Evolutionary conservation across 2,329 filamentous ascomycete species (phyloP).

Genomic region (Chaetomium sp.): DNA sequence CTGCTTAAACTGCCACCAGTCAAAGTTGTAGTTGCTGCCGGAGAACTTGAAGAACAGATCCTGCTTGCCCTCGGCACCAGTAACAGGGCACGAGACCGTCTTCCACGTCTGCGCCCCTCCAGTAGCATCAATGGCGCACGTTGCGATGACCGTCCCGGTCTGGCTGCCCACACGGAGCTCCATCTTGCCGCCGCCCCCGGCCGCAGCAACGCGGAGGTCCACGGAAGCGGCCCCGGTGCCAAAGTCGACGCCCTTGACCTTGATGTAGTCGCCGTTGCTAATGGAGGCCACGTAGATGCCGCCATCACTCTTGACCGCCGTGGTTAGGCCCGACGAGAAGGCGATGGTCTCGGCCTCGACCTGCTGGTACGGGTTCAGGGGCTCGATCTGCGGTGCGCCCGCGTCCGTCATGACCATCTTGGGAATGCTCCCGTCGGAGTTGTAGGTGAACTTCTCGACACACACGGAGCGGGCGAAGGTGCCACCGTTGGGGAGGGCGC

Average conservation of each 20-base stretch:
- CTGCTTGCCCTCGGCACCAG: background rate
- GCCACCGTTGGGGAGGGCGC: constrained; percentile 8
- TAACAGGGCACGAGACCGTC: background rate
- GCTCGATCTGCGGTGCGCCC: constrained; percentile 1
- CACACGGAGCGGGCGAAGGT: background rate
- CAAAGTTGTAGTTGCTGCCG: background rate
- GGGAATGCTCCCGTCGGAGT: constrained; percentile 1
- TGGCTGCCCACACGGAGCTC: constrained; percentile 6
- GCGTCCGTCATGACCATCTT: background rate
- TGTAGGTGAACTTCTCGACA: constrained; percentile 6
- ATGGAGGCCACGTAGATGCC: background rate
- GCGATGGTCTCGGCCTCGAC: constrained; percentile 14
- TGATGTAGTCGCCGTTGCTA: constrained; percentile 9
- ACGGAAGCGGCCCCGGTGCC: background rate
- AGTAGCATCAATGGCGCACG: background rate
- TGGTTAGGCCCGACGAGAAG: background rate
- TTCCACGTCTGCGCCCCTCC: background rate
- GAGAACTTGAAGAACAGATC: background rate
- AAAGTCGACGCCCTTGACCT: constrained; percentile 11
- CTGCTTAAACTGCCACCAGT: constrained; percentile 3
- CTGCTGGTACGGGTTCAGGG: constrained; percentile 3
- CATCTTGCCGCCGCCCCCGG: background rate
- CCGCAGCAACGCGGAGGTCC: background rate
- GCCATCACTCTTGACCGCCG: background rate
- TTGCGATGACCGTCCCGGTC: background rate